Evolutionary conservation across 1,284 basidiomycete genomes (phyloP).

Genomic region (Cryptococcus sp.): DNA sequence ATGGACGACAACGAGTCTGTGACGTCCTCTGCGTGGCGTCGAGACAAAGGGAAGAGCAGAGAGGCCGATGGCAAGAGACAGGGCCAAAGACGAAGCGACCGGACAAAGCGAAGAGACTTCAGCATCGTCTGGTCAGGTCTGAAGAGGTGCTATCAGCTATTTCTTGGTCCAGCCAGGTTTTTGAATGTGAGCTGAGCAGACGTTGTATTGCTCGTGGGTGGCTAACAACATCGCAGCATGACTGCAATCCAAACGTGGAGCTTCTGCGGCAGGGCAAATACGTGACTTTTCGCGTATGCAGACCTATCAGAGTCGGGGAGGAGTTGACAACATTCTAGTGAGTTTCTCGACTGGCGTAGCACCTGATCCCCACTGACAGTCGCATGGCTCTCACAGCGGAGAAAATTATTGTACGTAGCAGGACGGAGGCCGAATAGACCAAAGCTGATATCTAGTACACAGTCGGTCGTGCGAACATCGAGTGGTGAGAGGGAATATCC

Average conservation of each 20-base stretch:
- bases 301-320: constrained; percentile 45
- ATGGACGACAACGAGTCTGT: constrained; percentile 21
- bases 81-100: constrained; percentile 33
- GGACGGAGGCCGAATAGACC: background rate
- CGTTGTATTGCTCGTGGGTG: background rate
- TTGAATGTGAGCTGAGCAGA: constrained; percentile 41
- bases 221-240: constrained; percentile 33
- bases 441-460: background rate
- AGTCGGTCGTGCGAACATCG: constrained; percentile 44
- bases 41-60: constrained; percentile 15
- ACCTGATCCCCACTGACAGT: background rate
- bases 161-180: constrained; percentile 52
- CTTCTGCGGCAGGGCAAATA: constrained; percentile 41
- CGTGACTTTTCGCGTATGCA: constrained; percentile 44
- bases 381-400: constrained; percentile 23
- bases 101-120: constrained; percentile 47
- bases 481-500: constrained; percentile 31
- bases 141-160: constrained; percentile 46
- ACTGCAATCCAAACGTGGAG: constrained; percentile 52
- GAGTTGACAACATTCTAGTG: constrained; percentile 52
- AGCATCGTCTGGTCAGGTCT: constrained; percentile 49
- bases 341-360: constrained; percentile 13
- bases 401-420: constrained; percentile 40
- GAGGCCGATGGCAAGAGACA: constrained; percentile 17
- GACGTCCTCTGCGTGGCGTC: constrained; percentile 10